Evolutionary conservation across 2,329 filamentous ascomycete genomes (phyloP), one percentile per base, ranked within the genome.

Genomic region (Phoma sp.): DNA sequence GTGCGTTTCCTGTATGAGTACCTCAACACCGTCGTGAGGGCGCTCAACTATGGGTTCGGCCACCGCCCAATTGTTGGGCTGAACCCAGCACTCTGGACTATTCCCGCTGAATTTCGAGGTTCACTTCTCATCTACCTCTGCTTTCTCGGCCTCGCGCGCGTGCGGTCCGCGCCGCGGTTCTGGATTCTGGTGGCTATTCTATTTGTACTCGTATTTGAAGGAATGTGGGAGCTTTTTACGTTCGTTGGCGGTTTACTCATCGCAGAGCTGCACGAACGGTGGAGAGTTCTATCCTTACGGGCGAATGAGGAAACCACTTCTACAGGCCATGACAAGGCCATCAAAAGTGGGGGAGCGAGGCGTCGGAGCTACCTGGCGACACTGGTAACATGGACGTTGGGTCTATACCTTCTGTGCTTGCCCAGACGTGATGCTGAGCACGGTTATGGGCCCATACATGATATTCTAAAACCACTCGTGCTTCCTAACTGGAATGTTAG

Each of bases 81-180:
- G 42, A 78, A 78, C 39, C 76, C 75, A 10, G 77, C 80, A 49
- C 68, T 80, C 1, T 80, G 78, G 78, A 79, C 77, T 7, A 78
- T 80, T 23, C 76, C 77, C 1, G 73, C 78, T 7, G 77, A 80
- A 58, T 77, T 79, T 43, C 77, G 77, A 36, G 75, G 75, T 56
- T 79, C 77, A 2, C 71, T 80, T 7, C 73, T 77, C 21, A 72
- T 80, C 5, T 79, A 78, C 55, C 57, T 78, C 40, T 70, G 73
- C 6, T 69, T 77, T 12, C 68, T 79, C 12, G 74, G 68, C 5
- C 74, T 76, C n/a, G 28, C 49, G 12, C 32, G 32, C 20, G 28
- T 47, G 4, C n/a, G 42, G n/a, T 7, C 25, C 12, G 12, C 4
- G 20, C n/a, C 23, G 23, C 23, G 49, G 17, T 23, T 28, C 18